Evolutionary conservation across 441 rosid genomes (phyloP).

Genomic region (Eutrema salsugineum): DNA sequence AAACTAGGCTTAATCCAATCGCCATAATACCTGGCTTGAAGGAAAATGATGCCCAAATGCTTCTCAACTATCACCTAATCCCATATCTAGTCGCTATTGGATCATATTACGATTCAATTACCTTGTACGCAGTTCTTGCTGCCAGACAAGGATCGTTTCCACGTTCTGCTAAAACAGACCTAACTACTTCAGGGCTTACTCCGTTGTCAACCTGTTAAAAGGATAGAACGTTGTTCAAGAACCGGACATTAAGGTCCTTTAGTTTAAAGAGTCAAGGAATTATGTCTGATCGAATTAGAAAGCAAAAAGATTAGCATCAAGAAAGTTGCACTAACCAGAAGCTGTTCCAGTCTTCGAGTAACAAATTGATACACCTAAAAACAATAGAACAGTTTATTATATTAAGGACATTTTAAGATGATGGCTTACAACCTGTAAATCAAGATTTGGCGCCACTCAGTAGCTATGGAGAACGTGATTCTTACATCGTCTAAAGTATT

Average conservation of each 20-base stretch:
- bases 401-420: background rate
- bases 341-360: slow-evolving; percentile 90
- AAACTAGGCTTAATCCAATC: background rate
- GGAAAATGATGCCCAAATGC: slow-evolving; percentile 1
- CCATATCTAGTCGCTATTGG: background rate
- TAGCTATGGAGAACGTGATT: slow-evolving; percentile 14
- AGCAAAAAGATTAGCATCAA: background rate
- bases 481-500: slow-evolving; percentile 71
- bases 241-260: background rate
- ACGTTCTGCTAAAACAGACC: slow-evolving; percentile 86
- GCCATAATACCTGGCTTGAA: background rate
- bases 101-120: slow-evolving; percentile 33
- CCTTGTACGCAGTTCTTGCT: slow-evolving; percentile 73
- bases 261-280: background rate
- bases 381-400: slow-evolving; percentile 5
- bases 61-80: background rate
- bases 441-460: background rate
- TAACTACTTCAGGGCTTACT: slow-evolving; percentile 81
- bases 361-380: slow-evolving; percentile 79
- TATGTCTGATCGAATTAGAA: background rate
- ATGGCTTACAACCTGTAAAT: slow-evolving; percentile 5
- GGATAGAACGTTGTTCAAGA: slow-evolving; percentile 4
- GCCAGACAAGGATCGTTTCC: slow-evolving; percentile 84
- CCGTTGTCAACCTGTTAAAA: slow-evolving; percentile 77
- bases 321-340: slow-evolving; percentile 58